Base-by-base conservation (phyloP, 2,329 filamentous ascomycete species). In the Clonostachys chloroleuca region DNA sequence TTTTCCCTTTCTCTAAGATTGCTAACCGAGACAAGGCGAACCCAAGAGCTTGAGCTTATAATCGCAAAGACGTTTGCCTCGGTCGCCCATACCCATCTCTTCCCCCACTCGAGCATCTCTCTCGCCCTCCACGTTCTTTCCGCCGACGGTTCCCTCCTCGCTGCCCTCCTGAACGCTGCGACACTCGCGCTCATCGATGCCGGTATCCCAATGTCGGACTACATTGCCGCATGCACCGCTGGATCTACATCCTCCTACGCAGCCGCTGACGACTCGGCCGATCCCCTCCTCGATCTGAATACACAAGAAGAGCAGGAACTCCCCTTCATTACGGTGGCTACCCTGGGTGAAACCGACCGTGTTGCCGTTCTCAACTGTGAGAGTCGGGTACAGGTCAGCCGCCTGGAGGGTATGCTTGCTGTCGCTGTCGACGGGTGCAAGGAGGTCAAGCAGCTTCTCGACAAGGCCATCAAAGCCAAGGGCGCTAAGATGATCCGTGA, bases 111-210 rank as follows among this genome's bases (percentile, higher is more conserved):
- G 49, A 88, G 84, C 34, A 95, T 99, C 62, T 80, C 79, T 39
- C 79, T 99, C 47, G 85, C 86, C 20, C 78, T 99, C 2, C 89
- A 96, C 64, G 84, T 99, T 35, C 83, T 99, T 41, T 88, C 86
- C 0, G 86, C 95, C 56, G 94, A 99, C 64, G 94, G 94, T 30
- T 92, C 88, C 1, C 78, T 97, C 4, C 83, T 99, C 17, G 91
- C 92, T 1, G 87, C 91, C 0, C 89, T 92, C 42, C 75, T 97
- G 56, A 99, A 99, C 60, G 94, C 94, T 5, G 82, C 88, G 1
- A 96, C 92, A 0, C 81, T 99, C 12, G 94, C 94, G 0, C 81
- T 97, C 18, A 86, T 97, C 52, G 94, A 99, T 63, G 94, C 94
- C 1, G 94, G 94, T 45, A 86, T 99, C 17, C 94, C 94, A 20